These are phyloP conservation scores for Aspergillus quadrilineatus DNA, from an alignment of 2,329 filamentous ascomycete genomes.

Conservation along the genomic window DNA sequence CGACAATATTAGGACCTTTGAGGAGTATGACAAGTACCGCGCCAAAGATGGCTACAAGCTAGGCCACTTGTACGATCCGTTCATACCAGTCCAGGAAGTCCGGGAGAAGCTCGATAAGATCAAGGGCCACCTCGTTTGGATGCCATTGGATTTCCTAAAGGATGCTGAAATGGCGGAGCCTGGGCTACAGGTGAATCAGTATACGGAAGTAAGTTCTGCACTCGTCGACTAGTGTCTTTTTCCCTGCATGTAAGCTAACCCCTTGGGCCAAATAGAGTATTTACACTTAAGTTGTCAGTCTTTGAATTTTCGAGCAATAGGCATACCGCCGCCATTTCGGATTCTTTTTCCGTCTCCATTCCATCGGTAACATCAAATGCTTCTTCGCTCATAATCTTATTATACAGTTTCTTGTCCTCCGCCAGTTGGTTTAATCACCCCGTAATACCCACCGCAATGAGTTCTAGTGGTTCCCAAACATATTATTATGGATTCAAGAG, in stretches of 20 bases:
- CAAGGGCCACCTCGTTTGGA: constrained; percentile 88
- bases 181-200: constrained; percentile 79
- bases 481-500: no score
- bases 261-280: constrained; percentile 27
- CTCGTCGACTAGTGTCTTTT: neutral
- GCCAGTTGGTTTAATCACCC: neutral
- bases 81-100: constrained; percentile 70
- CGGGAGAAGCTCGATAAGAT: constrained; percentile 74
- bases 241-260: neutral
- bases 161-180: constrained; percentile 87
- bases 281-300: constrained; percentile 26
- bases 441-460: neutral
- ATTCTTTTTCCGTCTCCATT: neutral
- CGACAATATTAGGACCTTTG: constrained; percentile 81
- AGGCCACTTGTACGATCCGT: constrained; percentile 83
- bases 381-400: neutral
- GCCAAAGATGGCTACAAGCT: constrained; percentile 65
- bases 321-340: neutral
- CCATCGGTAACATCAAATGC: neutral
- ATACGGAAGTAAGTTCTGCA: constrained; percentile 72
- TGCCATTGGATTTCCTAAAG: constrained; percentile 83
- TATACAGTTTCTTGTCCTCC: neutral
- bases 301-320: neutral
- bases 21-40: constrained; percentile 81
- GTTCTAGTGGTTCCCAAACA: no score